phyloP scores from a whole-genome alignment of 1,284 basidiomycete genomes.

The Trametes sp. region DNA sequence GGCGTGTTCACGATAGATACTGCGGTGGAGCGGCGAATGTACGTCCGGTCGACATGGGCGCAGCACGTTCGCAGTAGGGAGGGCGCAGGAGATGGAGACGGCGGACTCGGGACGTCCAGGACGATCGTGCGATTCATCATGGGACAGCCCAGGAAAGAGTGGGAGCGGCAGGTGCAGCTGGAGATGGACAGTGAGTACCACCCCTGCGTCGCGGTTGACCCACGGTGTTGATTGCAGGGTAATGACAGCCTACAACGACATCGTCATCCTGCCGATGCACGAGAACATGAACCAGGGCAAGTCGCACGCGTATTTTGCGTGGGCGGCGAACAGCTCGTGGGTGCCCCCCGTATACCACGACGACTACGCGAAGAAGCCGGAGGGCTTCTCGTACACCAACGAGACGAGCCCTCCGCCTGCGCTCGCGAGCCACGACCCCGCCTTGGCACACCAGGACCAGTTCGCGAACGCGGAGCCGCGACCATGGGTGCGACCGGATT shows the following conservation, averaged over 20 bases:
- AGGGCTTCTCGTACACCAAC: conserved; percentile 68
- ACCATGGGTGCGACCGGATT: conserved; percentile 85
- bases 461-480: conserved; percentile 46
- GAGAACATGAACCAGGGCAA: conserved; percentile 97
- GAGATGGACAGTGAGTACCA: conserved; percentile 88
- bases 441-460: conserved; percentile 61
- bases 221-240: conserved; percentile 4
- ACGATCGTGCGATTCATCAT: conserved; percentile 93
- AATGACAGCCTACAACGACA: conserved; percentile 79
- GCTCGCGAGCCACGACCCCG: conserved; percentile 73
- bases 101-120: conserved; percentile 81
- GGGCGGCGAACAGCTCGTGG: conserved; percentile 92
- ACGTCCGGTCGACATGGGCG: conserved; percentile 92
- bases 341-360: conserved; percentile 79
- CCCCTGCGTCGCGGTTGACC: no score
- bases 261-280: conserved; percentile 82
- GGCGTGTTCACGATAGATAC: conserved; percentile 94
- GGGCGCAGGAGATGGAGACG: conserved; percentile 73
- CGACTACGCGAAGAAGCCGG: conserved; percentile 39
- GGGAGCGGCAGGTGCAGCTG: conserved; percentile 81
- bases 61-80: conserved; percentile 81
- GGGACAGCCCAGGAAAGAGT: conserved; percentile 83
- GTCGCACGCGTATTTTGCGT: conserved; percentile 84
- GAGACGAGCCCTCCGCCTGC: conserved; percentile 58
- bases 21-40: conserved; percentile 84